Evolutionary conservation across 1,284 basidiomycete species (phyloP).

Genomic region (Ustilago tritici): DNA sequence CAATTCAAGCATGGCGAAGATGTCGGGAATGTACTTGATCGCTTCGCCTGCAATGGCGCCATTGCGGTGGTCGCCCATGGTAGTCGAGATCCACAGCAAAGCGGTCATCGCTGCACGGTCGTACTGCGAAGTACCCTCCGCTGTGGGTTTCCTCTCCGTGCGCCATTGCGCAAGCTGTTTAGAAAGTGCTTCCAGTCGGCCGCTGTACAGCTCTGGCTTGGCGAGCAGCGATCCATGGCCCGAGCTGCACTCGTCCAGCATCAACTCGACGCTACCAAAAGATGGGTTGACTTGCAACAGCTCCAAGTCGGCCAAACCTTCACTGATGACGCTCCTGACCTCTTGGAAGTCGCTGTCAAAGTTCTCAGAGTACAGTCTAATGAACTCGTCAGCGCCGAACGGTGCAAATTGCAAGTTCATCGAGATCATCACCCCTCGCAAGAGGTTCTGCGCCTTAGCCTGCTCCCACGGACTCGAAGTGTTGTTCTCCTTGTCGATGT

Average conservation of each 20-base stretch:
- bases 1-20: conserved; percentile 67
- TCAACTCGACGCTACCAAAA: conserved; percentile 77
- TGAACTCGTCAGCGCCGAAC: conserved; percentile 57
- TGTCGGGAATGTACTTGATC: conserved; percentile 64
- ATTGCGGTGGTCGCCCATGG: conserved; percentile 66
- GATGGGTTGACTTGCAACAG: conserved; percentile 75
- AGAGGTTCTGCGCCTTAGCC: conserved; percentile 74
- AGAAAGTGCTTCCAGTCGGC: conserved; percentile 73
- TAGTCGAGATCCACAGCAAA: conserved; percentile 63
- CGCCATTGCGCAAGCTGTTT: conserved; percentile 65
- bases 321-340: conserved; percentile 70
- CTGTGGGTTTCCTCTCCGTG: conserved; percentile 68
- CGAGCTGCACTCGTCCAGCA: conserved; percentile 77
- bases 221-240: conserved; percentile 73
- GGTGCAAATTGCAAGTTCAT: conserved; percentile 52
- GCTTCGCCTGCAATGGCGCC: conserved; percentile 58
- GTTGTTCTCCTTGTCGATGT: conserved; percentile 51
- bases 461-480: conserved; percentile 58
- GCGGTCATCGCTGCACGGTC: conserved; percentile 63
- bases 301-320: conserved; percentile 70
- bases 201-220: conserved; percentile 71
- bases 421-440: conserved; percentile 51
- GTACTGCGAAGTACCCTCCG: conserved; percentile 69
- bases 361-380: conserved; percentile 60
- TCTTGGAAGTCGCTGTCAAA: conserved; percentile 69